Conservation (phyloP, 768 basidiomycete genomes). For the Leccinum aurantiacum region DNA sequence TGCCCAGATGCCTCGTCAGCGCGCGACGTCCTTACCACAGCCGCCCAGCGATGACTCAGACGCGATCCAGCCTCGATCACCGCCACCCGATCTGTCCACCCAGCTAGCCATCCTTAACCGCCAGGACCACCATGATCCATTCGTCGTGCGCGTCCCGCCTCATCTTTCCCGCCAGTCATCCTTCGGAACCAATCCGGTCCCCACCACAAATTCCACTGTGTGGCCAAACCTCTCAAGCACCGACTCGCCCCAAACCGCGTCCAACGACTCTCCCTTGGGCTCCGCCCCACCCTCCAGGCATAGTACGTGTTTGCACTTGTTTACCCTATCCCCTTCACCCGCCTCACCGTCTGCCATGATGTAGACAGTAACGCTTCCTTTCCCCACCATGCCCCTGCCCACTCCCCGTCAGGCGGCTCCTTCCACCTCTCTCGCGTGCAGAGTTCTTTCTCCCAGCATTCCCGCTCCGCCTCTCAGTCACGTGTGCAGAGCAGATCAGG, state of each 20-base stretch:
- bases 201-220: slow-evolving; percentile 16
- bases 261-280: slow-evolving; percentile 25
- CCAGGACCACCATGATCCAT: slow-evolving; percentile 40
- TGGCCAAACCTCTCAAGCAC: slow-evolving; percentile 24
- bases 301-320: slow-evolving; percentile 34
- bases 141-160: slow-evolving; percentile 42
- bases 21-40: slow-evolving; percentile 10
- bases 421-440: slow-evolving; percentile 36
- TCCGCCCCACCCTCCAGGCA: slow-evolving; percentile 37
- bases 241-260: slow-evolving; percentile 34
- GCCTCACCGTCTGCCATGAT: slow-evolving; percentile 9
- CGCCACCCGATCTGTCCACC: slow-evolving; percentile 13
- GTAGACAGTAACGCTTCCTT: slow-evolving; percentile 31
- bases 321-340: slow-evolving; percentile 1
- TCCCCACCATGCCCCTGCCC: slow-evolving; percentile 31
- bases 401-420: slow-evolving; percentile 25
- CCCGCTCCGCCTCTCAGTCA: slow-evolving; percentile 44
- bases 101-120: slow-evolving; percentile 27
- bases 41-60: slow-evolving; percentile 13
- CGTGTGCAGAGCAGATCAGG: slow-evolving; percentile 44
- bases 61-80: slow-evolving; percentile 21
- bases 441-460: slow-evolving; percentile 32
- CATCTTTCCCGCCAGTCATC: slow-evolving; percentile 33
- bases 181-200: slow-evolving; percentile 23
- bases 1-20: slow-evolving; percentile 16